Conservation (phyloP, 768 basidiomycete genomes). For the Boletus bicolor region DNA sequence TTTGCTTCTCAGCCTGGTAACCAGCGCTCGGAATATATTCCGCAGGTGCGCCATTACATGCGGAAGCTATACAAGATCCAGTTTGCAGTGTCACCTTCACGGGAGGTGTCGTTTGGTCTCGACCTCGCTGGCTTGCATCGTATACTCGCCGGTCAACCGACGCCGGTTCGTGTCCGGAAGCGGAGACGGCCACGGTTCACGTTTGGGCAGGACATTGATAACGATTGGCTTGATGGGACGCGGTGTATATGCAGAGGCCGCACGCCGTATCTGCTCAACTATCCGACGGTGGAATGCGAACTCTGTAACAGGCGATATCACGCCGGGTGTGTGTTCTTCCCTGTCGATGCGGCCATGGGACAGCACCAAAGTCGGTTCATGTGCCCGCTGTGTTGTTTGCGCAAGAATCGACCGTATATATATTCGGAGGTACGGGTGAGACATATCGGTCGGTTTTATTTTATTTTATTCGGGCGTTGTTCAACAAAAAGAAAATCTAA, state of each 20-base stretch:
- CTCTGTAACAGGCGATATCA: constrained; percentile 67
- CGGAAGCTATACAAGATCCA: constrained; percentile 87
- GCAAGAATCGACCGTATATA: constrained; percentile 67
- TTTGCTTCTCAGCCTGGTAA: constrained; percentile 67
- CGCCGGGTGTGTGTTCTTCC: constrained; percentile 72
- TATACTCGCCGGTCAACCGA: constrained; percentile 67
- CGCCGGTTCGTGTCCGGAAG: constrained; percentile 48
- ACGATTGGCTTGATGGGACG: constrained; percentile 71
- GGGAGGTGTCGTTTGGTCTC: constrained; percentile 77
- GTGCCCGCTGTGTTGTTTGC: constrained; percentile 76
- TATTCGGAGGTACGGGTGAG: constrained; percentile 76
- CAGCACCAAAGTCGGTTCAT: constrained; percentile 44
- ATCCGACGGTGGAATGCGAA: constrained; percentile 66
- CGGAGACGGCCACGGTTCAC: constrained; percentile 59
- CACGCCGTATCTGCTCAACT: constrained; percentile 55
- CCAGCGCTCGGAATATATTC: constrained; percentile 72
- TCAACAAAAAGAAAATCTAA: neutral
- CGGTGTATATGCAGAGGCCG: constrained; percentile 79
- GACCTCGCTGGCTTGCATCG: constrained; percentile 82
- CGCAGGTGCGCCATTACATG: constrained; percentile 87
- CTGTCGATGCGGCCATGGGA: constrained; percentile 39
- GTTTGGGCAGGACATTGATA: constrained; percentile 75
- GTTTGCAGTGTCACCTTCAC: constrained; percentile 81
- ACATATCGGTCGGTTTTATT: constrained; percentile 47
- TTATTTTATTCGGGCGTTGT: neutral